Evolutionary conservation across 2,329 filamentous ascomycete genomes (phyloP).

Genomic region (Penicillium hordei): DNA sequence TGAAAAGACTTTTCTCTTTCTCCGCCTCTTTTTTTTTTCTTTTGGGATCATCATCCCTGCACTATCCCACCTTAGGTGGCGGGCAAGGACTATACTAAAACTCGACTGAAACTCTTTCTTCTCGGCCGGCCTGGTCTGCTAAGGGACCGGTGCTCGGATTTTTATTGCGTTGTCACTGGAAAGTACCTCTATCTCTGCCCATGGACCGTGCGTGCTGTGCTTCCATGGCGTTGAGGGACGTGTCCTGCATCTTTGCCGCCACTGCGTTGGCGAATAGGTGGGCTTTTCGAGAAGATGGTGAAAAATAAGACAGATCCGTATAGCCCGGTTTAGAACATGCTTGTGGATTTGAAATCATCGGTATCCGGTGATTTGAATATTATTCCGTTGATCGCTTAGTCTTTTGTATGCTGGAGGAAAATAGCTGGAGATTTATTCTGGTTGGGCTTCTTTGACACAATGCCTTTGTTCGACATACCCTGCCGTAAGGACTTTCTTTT

Average conservation of each 20-base stretch:
- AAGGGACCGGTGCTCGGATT: constrained; percentile 7
- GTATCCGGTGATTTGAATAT: background rate
- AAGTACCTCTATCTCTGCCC: constrained; percentile 12
- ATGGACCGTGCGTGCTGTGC: background rate
- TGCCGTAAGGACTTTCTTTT: background rate
- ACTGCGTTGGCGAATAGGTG: background rate
- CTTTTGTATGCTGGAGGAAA: background rate
- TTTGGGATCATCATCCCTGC: background rate
- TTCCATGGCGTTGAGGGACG: constrained; percentile 10
- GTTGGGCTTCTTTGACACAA: background rate
- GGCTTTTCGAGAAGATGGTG: background rate
- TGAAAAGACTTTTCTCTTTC: background rate
- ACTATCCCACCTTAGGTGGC: background rate
- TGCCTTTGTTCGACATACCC: background rate
- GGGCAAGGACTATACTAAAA: background rate
- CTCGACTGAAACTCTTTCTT: constrained; percentile 6
- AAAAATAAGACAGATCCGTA: constrained; percentile 1
- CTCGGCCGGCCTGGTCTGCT: background rate
- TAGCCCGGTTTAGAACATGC: background rate
- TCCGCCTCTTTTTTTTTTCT: background rate
- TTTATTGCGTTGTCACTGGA: constrained; percentile 17
- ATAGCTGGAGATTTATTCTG: background rate
- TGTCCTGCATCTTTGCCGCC: constrained; percentile 24
- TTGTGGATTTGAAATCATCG: background rate
- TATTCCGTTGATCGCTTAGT: background rate